Evolutionary conservation across 2,329 filamentous ascomycete genomes (phyloP), one percentile per base, ranked within the genome.

Genomic region (Ceratocystis papillata): DNA sequence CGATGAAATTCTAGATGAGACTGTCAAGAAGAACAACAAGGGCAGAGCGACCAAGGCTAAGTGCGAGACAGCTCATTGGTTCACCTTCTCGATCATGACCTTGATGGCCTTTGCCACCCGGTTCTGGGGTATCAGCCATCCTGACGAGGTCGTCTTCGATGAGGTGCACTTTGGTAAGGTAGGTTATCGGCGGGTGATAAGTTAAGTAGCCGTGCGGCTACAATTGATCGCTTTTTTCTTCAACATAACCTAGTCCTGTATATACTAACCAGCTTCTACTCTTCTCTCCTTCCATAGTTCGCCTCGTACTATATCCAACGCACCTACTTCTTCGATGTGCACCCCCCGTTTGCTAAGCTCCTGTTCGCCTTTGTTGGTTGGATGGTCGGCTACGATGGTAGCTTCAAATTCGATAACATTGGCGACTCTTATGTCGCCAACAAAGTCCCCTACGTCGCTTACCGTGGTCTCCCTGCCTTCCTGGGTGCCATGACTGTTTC

Each of bases 131-230:
- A 96, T 99, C 75, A 90, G 83, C 75, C 92, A 96, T 77, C 94
- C 94, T 17, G 87, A 96, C 74, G 89, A 97, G 79, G 94, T 99
- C 66, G 94, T 99, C 62, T 99, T 99, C 74, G 94, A 99, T 74
- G 94, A 99, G 77, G 94, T 99, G 67, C 94, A 99, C 78, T 99
- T 99, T 76, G 94, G 94, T 79, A 99, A 99, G 88, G 93, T 96
- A 80, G 68, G 81, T 72, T 46, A 5, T 25, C 1, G 22, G 8
- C 22, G 10, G 22, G 45, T 64, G 37, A 41, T 41, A 1, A 3
- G 10, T 41, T 3, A 41, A 1, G 37, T 41, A 41, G 10, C 45
- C 45, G 3, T 41, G 37, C 30, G 10, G 33, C 30, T 62, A 20
- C n/a, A 10, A 22, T 41, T 6, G 45, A 28, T n/a, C 7, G 2